Percentiles rank a stretch among this genome's conserved stretches.
Evolutionary conservation across 2,329 filamentous ascomycete genomes (phyloP).

Genomic region (Alternaria gansuensis): DNA sequence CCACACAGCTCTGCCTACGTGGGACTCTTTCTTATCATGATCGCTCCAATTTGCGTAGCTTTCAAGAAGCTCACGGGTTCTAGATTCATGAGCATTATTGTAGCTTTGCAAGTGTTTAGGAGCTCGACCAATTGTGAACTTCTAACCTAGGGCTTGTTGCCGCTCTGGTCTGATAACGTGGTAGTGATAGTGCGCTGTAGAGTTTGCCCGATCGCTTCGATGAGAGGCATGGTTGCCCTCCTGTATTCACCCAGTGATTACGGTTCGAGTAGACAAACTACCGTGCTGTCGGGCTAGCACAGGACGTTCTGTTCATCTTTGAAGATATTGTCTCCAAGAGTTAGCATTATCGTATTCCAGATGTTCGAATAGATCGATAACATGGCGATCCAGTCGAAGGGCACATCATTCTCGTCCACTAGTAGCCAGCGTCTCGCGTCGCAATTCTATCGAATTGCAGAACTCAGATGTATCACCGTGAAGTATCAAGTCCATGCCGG

Average conservation of each 20-base stretch:
- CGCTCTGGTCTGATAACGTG: not conserved
- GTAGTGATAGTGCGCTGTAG: not conserved
- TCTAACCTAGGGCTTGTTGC: not conserved
- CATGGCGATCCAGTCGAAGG: conserved; percentile 6
- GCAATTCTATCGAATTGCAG: not conserved
- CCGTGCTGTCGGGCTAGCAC: not conserved
- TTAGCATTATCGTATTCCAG: not conserved
- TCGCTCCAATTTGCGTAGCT: not conserved
- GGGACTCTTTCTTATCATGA: not conserved
- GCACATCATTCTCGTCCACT: not conserved
- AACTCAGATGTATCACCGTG: not conserved
- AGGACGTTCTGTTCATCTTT: not conserved
- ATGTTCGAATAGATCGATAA: not conserved
- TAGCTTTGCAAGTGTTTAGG: not conserved
- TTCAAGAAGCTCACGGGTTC: not conserved
- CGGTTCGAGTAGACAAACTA: not conserved
- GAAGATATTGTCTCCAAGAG: not conserved
- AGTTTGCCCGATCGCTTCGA: not conserved
- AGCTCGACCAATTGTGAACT: conserved; percentile 1
- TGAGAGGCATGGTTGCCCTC: not conserved
- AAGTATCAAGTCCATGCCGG: not conserved
- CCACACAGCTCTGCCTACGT: not conserved
- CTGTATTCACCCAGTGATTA: not conserved
- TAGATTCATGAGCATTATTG: not conserved
- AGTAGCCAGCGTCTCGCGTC: not conserved